Base-by-base conservation (phyloP, 768 basidiomycete species). In the Artomyces pyxidatus region DNA sequence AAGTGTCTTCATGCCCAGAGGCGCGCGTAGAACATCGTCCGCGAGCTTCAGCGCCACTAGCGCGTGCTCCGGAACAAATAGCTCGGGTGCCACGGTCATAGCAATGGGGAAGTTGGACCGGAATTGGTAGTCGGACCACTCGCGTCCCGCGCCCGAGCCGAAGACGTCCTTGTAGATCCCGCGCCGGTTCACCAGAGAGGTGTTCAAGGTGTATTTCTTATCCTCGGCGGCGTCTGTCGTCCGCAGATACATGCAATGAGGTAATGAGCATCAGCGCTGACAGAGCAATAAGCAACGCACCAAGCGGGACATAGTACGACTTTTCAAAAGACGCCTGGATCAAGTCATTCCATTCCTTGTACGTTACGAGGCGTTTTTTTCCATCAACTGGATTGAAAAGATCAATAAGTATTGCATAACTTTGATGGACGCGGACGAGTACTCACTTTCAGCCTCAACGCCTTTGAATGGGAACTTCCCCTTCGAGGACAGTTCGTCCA, bases 151-250 rank as follows among this genome's bases (percentile, higher is more conserved):
- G 0, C 89, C 89, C 10, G 96, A 93, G 35, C 94, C 91, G 57
- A 86, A 86, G 6, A 98, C 91, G 63, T 99, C 96, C 73, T 99
- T 99, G 75, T 98, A 99, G 61, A 97, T 95, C 4, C 95, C 96
- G 49, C 96, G 77, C 12, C 91, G 83, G 62, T 91, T 87, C 52
- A 96, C 73, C 29, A 97, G 65, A 21, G 58, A 73, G 3, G 87
- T 58, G 59, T 89, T 72, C 58, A 96, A 65, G 47, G 74, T 73
- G 69, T 91, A 91, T 14, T 80, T 69, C 3, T 58, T 53, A 61
- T 99, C 95, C 22, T 87, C 77, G 10, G 69, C 60, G 1, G 83
- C 75, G 62, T 94, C 92, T 87, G 61, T 26, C 37, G n/a, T n/a
- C 2, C 32, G 16, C 8, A 19, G 14, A 43, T 23, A 44, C n/a